Evolutionary conservation across 352 stramenopile genomes (phyloP).

Genomic region (Phytophthora rubi): DNA sequence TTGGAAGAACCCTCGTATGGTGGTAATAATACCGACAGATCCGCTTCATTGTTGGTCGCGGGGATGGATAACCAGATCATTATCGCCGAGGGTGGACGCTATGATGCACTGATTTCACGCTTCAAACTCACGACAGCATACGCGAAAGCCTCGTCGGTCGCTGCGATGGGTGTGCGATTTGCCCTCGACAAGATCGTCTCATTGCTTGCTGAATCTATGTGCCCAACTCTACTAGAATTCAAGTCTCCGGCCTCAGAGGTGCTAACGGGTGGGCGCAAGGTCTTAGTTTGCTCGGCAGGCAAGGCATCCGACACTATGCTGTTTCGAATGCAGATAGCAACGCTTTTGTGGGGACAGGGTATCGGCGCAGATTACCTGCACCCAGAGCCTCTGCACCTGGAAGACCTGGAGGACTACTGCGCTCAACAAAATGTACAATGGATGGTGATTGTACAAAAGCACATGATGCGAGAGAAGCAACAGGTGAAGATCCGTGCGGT

Average conservation of each 20-base stretch:
- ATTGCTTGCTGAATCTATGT: constrained; percentile 57
- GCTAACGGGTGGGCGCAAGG: constrained; percentile 50
- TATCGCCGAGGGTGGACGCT: constrained; percentile 78
- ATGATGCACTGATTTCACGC: constrained; percentile 80
- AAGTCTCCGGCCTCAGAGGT: constrained; percentile 46
- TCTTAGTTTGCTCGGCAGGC: constrained; percentile 81
- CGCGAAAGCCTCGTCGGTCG: constrained; percentile 70
- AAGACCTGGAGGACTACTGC: constrained; percentile 87
- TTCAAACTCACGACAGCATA: constrained; percentile 87
- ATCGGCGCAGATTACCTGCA: constrained; percentile 87
- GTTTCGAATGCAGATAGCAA: constrained; percentile 81
- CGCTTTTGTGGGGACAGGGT: constrained; percentile 74
- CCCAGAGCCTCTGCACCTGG: constrained; percentile 75
- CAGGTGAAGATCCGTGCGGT: constrained; percentile 84
- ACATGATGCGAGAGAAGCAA: constrained; percentile 86
- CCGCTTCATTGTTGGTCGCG: constrained; percentile 37
- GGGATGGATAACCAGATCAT: constrained; percentile 71
- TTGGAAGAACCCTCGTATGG: constrained; percentile 35
- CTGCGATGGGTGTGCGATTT: constrained; percentile 86
- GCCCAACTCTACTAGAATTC: constrained; percentile 34
- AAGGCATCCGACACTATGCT: constrained; percentile 77
- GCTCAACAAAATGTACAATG: constrained; percentile 75
- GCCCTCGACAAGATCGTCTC: constrained; percentile 88
- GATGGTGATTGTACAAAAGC: constrained; percentile 89
- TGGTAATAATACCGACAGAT: constrained; percentile 17